Conservation (phyloP, 2,329 filamentous ascomycete species). For the Aspergillus vadensis region DNA sequence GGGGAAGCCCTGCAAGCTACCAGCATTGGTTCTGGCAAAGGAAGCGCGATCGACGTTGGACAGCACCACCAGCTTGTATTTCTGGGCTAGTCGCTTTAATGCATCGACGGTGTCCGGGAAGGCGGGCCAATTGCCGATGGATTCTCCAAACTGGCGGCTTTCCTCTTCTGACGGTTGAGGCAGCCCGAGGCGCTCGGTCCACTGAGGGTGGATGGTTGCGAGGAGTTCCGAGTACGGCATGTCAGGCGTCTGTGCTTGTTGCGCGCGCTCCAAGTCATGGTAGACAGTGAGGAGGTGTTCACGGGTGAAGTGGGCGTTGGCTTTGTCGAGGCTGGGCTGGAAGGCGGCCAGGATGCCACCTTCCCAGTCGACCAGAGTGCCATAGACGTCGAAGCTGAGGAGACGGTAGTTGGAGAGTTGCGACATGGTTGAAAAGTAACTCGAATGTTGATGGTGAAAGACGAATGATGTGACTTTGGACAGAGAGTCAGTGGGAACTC, state of each 20-base stretch:
- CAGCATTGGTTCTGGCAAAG: constrained; percentile 50
- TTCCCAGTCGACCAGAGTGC: constrained; percentile 79
- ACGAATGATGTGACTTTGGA: neutral
- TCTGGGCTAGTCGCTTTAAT: constrained; percentile 49
- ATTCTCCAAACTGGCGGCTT: constrained; percentile 50
- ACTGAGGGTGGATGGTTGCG: constrained; percentile 41
- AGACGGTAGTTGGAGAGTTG: constrained; percentile 46
- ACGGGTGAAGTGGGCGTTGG: constrained; percentile 42
- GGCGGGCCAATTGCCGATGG: constrained; percentile 55
- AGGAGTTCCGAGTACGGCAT: constrained; percentile 65
- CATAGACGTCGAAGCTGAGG: constrained; percentile 77
- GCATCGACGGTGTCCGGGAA: constrained; percentile 61
- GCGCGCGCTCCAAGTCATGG: constrained; percentile 43
- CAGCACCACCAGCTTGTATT: constrained; percentile 59
- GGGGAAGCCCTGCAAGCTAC: constrained; percentile 52
- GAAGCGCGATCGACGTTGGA: constrained; percentile 60
- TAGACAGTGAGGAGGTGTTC: constrained; percentile 26
- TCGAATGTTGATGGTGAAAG: neutral
- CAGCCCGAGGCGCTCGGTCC: constrained; percentile 27
- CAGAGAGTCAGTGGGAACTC: too few species aligned
- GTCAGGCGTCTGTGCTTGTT: constrained; percentile 58
- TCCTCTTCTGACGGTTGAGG: constrained; percentile 34
- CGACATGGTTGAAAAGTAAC: constrained; percentile 24
- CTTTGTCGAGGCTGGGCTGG: constrained; percentile 40
- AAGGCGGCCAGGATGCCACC: constrained; percentile 62